A percentile compares a stretch with the other conserved stretches of the same genome.
These are phyloP conservation scores for Pogostemon cablin DNA, from an alignment of 257 asterid genomes.

Conservation along the genomic window DNA sequence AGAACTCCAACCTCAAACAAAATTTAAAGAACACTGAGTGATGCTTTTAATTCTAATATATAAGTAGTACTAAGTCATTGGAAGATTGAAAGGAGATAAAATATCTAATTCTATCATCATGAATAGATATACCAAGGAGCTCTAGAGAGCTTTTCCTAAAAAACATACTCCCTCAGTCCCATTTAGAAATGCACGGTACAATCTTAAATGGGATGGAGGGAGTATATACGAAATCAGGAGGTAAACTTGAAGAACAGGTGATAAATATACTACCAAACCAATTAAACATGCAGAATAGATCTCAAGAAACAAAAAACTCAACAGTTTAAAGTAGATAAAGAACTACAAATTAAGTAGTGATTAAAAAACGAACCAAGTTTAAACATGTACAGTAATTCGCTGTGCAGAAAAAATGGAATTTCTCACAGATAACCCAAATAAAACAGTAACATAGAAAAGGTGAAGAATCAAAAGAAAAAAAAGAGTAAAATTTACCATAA, in stretches of 20 bases:
- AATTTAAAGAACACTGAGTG: background rate
- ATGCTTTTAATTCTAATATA: background rate
- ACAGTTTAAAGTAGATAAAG: background rate
- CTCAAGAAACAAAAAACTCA: background rate
- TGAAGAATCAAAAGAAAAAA: background rate
- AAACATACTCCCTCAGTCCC: background rate
- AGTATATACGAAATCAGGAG: background rate
- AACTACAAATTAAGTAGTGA: background rate
- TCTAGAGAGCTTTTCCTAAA: background rate
- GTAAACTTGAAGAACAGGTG: conserved; percentile 12
- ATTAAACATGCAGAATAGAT: conserved; percentile 1
- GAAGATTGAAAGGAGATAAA: background rate
- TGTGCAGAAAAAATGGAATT: background rate
- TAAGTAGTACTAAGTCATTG: background rate
- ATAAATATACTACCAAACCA: background rate
- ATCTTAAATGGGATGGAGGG: too few species aligned
- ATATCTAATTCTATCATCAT: background rate
- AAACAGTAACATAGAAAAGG: too few species aligned
- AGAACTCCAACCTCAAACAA: background rate
- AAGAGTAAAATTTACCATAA: conserved; percentile 47
- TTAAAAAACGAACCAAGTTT: background rate
- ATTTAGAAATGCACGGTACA: too few species aligned
- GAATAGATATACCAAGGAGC: background rate
- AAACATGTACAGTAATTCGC: background rate
- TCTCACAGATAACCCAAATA: background rate